Percentiles rank a stretch among this genome's conserved stretches.
These are phyloP conservation scores for Ogataea glucozyma DNA, from an alignment of 805 yeast genomes.

Conservation along the genomic window DNA sequence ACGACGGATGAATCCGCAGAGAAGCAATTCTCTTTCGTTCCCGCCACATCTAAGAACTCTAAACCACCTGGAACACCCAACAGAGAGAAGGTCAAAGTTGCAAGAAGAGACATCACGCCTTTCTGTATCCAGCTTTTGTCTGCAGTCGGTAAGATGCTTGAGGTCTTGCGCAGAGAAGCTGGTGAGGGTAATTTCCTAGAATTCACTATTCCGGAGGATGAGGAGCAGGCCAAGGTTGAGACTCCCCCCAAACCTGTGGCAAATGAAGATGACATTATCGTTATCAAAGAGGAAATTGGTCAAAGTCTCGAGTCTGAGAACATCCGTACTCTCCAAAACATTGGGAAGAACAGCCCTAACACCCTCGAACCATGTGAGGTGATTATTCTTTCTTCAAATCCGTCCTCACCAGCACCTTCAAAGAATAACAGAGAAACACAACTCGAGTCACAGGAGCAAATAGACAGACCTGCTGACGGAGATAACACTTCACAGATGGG, in stretches of 20 bases:
- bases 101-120: conserved; percentile 49
- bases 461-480: too few species aligned
- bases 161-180: conserved; percentile 23
- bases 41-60: conserved; percentile 3
- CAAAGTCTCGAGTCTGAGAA: too few species aligned
- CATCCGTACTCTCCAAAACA: too few species aligned
- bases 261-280: neutral
- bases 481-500: too few species aligned
- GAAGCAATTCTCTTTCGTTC: conserved; percentile 14
- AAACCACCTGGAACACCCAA: conserved; percentile 26
- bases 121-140: conserved; percentile 31
- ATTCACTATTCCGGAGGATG: conserved; percentile 19
- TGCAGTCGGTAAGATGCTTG: conserved; percentile 23
- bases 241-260: neutral
- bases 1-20: conserved; percentile 1
- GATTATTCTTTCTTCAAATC: too few species aligned
- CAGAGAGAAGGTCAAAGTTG: conserved; percentile 43
- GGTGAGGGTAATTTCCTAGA: conserved; percentile 27
- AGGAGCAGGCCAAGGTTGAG: neutral
- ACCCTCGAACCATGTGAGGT: too few species aligned
- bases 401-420: too few species aligned
- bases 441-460: too few species aligned
- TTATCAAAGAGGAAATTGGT: too few species aligned
- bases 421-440: too few species aligned
- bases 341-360: too few species aligned